Percentiles rank a stretch among this genome's conserved stretches.
Evolutionary conservation across 768 basidiomycete species (phyloP).

Genomic region (Brasilioporus rufonigricans): DNA sequence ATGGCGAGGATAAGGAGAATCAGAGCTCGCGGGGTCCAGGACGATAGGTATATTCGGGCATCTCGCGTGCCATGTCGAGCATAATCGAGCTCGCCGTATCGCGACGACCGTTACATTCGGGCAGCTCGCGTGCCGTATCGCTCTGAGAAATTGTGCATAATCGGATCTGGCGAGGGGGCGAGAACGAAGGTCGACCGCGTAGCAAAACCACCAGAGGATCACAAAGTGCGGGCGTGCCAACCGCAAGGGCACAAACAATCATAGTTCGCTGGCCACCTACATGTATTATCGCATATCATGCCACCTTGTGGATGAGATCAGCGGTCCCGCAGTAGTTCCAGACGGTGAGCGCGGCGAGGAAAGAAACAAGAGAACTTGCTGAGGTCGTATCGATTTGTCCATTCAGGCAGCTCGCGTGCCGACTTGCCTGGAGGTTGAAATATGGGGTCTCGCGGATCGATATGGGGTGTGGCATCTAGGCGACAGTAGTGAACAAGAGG

Average conservation of each 20-base stretch:
- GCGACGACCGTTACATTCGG: background rate
- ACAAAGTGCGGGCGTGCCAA: too few relatives aligned
- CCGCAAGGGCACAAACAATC: too few relatives aligned
- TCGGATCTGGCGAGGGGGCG: background rate
- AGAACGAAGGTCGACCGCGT: background rate
- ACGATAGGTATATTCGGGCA: background rate
- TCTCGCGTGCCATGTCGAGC: background rate
- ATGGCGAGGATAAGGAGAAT: too few relatives aligned
- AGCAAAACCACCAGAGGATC: background rate
- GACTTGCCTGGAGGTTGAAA: background rate
- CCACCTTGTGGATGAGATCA: background rate
- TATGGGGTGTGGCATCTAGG: background rate
- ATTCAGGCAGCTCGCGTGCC: background rate
- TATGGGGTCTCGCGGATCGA: background rate
- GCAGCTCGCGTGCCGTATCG: background rate
- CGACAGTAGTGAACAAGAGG: too few relatives aligned
- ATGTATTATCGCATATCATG: background rate
- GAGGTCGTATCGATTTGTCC: background rate
- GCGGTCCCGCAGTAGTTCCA: background rate
- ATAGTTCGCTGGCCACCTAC: too few relatives aligned
- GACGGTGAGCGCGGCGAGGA: too few relatives aligned
- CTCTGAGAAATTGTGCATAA: background rate
- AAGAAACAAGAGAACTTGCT: background rate
- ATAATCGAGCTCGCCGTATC: background rate
- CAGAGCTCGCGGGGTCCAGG: too few relatives aligned